Evolutionary conservation across 2,329 filamentous ascomycete species (phyloP).

Genomic region (Colletotrichum karsti): DNA sequence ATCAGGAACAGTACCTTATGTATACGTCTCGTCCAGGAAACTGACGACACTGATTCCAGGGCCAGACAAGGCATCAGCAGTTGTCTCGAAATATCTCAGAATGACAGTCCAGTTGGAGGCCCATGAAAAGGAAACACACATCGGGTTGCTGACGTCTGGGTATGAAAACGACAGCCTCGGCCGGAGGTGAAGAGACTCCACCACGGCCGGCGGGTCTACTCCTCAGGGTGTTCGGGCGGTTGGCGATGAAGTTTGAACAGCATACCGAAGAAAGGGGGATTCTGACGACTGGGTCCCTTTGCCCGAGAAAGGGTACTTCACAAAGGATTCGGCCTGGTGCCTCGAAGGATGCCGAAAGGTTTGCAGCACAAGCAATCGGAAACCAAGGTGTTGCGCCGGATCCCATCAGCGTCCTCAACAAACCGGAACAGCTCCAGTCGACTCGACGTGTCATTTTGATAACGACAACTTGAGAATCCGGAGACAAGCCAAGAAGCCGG

Average conservation of each 20-base stretch:
- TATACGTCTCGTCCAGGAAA: no score
- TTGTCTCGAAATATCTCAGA: neutral
- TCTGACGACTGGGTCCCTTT: neutral
- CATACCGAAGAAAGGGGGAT: neutral
- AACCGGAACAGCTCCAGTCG: neutral
- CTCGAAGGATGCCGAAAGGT: neutral
- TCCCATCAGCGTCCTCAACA: neutral
- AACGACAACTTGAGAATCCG: neutral
- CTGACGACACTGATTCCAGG: no score
- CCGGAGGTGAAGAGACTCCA: neutral
- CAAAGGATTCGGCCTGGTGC: neutral
- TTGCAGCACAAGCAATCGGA: neutral
- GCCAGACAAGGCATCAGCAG: neutral
- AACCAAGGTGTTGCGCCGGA: neutral
- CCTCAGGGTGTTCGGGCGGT: neutral
- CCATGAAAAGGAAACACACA: neutral
- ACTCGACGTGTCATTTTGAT: neutral
- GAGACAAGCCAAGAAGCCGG: neutral
- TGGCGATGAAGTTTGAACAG: neutral
- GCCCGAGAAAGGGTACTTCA: neutral
- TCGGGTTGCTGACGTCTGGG: neutral
- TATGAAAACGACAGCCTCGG: conserved; percentile 7
- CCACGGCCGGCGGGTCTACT: neutral
- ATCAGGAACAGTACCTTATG: neutral
- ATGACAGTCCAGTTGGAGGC: neutral